Conservation (phyloP, 768 basidiomycete species). For the Boletus subcaerulescens region DNA sequence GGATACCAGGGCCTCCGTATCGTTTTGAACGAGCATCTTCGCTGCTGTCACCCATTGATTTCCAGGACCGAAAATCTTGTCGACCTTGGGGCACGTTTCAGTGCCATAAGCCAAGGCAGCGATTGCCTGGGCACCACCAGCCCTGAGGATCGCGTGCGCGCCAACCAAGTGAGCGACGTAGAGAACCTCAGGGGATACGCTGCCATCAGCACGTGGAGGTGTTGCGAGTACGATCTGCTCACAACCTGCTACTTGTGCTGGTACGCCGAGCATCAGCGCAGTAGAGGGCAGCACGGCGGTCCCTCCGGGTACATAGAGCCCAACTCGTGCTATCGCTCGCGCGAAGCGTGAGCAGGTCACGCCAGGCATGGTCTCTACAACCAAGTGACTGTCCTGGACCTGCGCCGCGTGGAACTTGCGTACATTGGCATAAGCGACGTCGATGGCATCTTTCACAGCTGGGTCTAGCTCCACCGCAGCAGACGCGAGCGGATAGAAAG, state of each 20-base stretch:
- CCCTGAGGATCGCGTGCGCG: constrained; percentile 86
- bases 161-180: constrained; percentile 93
- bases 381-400: constrained; percentile 61
- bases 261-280: constrained; percentile 96
- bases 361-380: constrained; percentile 97
- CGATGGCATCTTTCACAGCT: constrained; percentile 76
- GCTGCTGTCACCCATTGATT: constrained; percentile 99
- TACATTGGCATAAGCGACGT: constrained; percentile 89
- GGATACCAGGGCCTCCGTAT: constrained; percentile 91
- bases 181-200: constrained; percentile 94
- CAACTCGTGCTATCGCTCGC: constrained; percentile 92
- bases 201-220: constrained; percentile 91
- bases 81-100: constrained; percentile 91
- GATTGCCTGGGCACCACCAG: constrained; percentile 95
- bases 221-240: constrained; percentile 90
- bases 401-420: constrained; percentile 90
- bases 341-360: constrained; percentile 95
- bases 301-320: constrained; percentile 95
- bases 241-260: constrained; percentile 96
- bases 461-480: constrained; percentile 60
- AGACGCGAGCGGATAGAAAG: constrained; percentile 49
- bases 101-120: constrained; percentile 98
- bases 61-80: constrained; percentile 99
- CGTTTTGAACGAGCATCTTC: constrained; percentile 99
- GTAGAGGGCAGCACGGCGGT: constrained; percentile 96